These are phyloP conservation scores for Penicillium dipodomyicola DNA, from an alignment of 495 filamentous ascomycete species.

Conservation along the genomic window DNA sequence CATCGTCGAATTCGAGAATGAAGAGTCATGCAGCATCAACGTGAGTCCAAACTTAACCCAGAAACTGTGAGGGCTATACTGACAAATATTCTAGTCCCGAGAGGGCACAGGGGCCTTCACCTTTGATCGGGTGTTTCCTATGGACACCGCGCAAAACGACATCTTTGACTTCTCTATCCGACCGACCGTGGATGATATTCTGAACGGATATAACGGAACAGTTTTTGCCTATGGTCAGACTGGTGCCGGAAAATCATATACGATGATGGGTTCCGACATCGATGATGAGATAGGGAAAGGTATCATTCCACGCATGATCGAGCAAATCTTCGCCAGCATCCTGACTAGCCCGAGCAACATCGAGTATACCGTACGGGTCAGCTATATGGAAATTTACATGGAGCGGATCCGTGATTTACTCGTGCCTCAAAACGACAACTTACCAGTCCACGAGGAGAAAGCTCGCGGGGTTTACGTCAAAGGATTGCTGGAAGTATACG, in stretches of 20 bases:
- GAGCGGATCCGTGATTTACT: slow-evolving; percentile 94
- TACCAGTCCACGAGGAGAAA: slow-evolving; percentile 97
- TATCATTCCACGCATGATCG: slow-evolving; percentile 95
- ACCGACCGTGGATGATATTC: slow-evolving; percentile 92
- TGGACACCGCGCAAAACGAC: slow-evolving; percentile 80
- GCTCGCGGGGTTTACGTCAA: slow-evolving; percentile 95
- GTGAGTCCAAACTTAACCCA: slow-evolving; percentile 49
- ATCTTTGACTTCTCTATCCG: slow-evolving; percentile 98
- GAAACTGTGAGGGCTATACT: slow-evolving; percentile 6
- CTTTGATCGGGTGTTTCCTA: slow-evolving; percentile 96
- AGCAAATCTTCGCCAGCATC: slow-evolving; percentile 97
- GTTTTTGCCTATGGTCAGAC: slow-evolving; percentile 99
- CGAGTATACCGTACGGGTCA: slow-evolving; percentile 95
- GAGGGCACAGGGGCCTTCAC: slow-evolving; percentile 87
- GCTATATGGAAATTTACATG: slow-evolving; percentile 99
- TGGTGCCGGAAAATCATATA: slow-evolving; percentile 96
- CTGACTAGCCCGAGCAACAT: slow-evolving; percentile 86
- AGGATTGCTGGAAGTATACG: slow-evolving; percentile 90
- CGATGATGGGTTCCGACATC: slow-evolving; percentile 98
- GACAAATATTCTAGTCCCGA: slow-evolving; percentile 57
- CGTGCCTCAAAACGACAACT: slow-evolving; percentile 88
- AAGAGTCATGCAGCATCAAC: slow-evolving; percentile 83
- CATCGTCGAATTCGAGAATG: slow-evolving; percentile 82
- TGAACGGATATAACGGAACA: slow-evolving; percentile 98
- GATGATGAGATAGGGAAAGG: slow-evolving; percentile 86